Conservation (phyloP, 148 eudicot species). For the Nepenthes gracilis region DNA sequence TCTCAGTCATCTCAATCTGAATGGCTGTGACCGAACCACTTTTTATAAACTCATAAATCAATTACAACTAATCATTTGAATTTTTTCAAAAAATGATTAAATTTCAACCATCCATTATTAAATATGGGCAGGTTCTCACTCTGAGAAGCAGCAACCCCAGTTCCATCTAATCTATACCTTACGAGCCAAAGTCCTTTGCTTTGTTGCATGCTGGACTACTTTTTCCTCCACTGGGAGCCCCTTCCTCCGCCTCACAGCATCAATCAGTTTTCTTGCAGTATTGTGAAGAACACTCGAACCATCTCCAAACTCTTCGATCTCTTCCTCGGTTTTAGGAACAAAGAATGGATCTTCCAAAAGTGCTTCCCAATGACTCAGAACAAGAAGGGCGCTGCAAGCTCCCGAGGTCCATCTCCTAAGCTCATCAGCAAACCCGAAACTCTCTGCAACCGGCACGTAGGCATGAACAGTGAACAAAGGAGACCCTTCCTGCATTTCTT, state of each 20-base stretch:
- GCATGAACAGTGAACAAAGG: constrained; percentile 84
- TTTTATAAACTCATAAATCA: too few relatives aligned
- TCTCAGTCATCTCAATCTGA: too few relatives aligned
- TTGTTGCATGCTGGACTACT: constrained; percentile 88
- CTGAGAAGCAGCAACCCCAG: too few relatives aligned
- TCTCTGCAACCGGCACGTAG: constrained; percentile 80
- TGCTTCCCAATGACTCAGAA: constrained; percentile 87
- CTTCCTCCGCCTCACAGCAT: constrained; percentile 78
- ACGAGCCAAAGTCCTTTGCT: constrained; percentile 83
- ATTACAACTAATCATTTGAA: too few relatives aligned
- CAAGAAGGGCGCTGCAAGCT: constrained; percentile 86
- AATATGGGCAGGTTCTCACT: too few relatives aligned
- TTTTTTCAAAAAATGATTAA: neutral
- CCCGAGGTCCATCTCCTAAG: constrained; percentile 81
- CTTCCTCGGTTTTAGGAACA: constrained; percentile 93
- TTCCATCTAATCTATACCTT: constrained; percentile 43
- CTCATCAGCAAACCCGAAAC: constrained; percentile 93
- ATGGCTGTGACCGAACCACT: too few relatives aligned
- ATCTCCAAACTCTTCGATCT: constrained; percentile 90
- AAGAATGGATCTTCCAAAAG: constrained; percentile 84
- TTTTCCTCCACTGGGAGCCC: constrained; percentile 94
- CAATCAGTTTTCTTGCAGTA: constrained; percentile 81
- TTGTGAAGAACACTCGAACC: constrained; percentile 70
- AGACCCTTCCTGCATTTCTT: constrained; percentile 96
- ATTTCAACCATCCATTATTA: neutral